phyloP scores from a whole-genome alignment of 2,329 filamentous ascomycete genomes.

The Lithohypha guttulata region DNA sequence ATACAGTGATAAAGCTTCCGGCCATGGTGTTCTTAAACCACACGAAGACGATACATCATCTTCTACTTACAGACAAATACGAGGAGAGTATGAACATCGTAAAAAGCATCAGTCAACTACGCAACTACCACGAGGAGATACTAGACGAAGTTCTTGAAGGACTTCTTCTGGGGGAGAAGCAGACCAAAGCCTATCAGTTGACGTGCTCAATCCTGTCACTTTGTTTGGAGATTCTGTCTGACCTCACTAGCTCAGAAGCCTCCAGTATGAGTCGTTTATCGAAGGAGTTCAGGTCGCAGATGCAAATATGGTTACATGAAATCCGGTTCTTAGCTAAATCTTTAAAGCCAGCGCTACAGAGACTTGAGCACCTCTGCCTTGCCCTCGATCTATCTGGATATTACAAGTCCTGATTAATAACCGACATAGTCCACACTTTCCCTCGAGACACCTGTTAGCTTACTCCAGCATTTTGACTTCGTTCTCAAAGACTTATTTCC shows the following conservation, averaged over 20 bases:
- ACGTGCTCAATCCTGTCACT: not conserved
- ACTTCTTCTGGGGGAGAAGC: constrained; percentile 62
- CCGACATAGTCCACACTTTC: no score
- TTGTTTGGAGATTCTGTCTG: not conserved
- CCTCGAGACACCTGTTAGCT: no score
- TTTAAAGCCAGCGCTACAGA: not conserved
- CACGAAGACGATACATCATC: constrained; percentile 52
- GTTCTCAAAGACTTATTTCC: no score
- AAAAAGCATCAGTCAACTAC: constrained; percentile 55
- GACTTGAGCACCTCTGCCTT: not conserved
- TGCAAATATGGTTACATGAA: not conserved
- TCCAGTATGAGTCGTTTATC: no score
- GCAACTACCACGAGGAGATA: constrained; percentile 59
- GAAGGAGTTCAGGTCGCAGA: not conserved
- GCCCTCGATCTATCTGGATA: not conserved
- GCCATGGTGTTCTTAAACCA: constrained; percentile 63
- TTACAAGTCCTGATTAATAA: not conserved
- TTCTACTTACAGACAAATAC: constrained; percentile 40
- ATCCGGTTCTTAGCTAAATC: not conserved
- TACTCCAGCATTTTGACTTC: no score
- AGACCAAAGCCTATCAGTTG: constrained; percentile 49
- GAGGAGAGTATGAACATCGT: constrained; percentile 38
- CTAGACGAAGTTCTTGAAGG: constrained; percentile 66
- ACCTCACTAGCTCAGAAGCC: no score
- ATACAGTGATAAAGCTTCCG: constrained; percentile 59